Percentiles rank a stretch among this genome's conserved stretches.
These are phyloP conservation scores for Colletotrichum tabaci DNA, from an alignment of 2,329 filamentous ascomycete genomes.

Conservation along the genomic window DNA sequence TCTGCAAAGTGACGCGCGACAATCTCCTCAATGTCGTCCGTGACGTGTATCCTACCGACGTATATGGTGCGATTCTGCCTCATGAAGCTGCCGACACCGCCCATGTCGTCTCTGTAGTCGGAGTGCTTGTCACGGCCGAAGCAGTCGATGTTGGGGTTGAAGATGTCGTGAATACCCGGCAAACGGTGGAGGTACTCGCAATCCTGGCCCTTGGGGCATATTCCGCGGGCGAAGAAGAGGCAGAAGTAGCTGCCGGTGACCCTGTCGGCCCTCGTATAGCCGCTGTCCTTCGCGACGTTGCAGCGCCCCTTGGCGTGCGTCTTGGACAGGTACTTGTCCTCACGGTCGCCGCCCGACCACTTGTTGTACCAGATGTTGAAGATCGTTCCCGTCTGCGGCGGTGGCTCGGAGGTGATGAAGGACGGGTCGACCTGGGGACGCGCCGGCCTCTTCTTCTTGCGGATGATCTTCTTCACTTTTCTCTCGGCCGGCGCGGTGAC, in stretches of 20 bases:
- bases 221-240: slow-evolving; percentile 81
- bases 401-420: slow-evolving; percentile 85
- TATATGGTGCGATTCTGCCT: slow-evolving; percentile 95
- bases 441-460: slow-evolving; percentile 91
- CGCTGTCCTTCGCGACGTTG: slow-evolving; percentile 83
- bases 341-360: slow-evolving; percentile 95
- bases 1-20: slow-evolving; percentile 96
- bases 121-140: slow-evolving; percentile 94
- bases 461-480: slow-evolving; percentile 92
- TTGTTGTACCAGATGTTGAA: slow-evolving; percentile 99
- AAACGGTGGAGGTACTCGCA: slow-evolving; percentile 95
- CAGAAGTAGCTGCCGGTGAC: slow-evolving; percentile 91
- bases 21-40: slow-evolving; percentile 96
- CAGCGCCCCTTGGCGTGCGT: slow-evolving; percentile 88
- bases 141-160: slow-evolving; percentile 94
- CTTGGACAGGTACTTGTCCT: slow-evolving; percentile 90
- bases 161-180: slow-evolving; percentile 88
- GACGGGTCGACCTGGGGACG: slow-evolving; percentile 91
- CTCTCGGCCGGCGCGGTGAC: slow-evolving; percentile 63
- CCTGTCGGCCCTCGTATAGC: slow-evolving; percentile 84
- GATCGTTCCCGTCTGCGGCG: slow-evolving; percentile 92
- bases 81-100: slow-evolving; percentile 94
- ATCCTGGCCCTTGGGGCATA: slow-evolving; percentile 86
- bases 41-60: slow-evolving; percentile 93
- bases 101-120: slow-evolving; percentile 98